Evolutionary conservation across 2,329 filamentous ascomycete species (phyloP).

Genomic region (Juglanconis oblonga): DNA sequence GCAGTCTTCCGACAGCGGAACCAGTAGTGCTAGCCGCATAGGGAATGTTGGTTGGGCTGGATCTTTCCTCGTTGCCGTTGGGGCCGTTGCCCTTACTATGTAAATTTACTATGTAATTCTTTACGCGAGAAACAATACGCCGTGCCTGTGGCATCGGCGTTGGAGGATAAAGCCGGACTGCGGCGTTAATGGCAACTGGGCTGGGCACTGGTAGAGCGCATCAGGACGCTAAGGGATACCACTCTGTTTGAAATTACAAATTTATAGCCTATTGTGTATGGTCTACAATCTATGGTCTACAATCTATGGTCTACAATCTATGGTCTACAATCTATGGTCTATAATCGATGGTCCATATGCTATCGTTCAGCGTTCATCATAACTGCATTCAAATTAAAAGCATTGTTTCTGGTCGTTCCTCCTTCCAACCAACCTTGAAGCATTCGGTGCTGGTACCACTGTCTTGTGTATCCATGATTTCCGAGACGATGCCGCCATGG

Average conservation of each 20-base stretch:
- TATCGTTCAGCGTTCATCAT: too few species aligned
- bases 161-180: background rate
- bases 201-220: background rate
- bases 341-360: too few species aligned
- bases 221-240: background rate
- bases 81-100: background rate
- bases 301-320: background rate
- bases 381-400: too few species aligned
- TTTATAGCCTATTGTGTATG: background rate
- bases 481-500: background rate
- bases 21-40: background rate
- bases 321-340: background rate
- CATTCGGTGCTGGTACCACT: too few species aligned
- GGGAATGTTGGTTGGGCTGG: background rate
- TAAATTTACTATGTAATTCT: background rate
- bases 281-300: background rate
- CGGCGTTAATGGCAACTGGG: background rate
- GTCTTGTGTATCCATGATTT: too few species aligned
- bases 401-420: too few species aligned
- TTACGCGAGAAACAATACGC: background rate
- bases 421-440: too few species aligned
- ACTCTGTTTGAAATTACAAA: background rate
- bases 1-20: background rate
- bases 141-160: background rate
- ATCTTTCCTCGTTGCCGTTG: background rate